Evolutionary conservation across 176 grass and related monocot species (phyloP).

Genomic region (Musa beccarii): DNA sequence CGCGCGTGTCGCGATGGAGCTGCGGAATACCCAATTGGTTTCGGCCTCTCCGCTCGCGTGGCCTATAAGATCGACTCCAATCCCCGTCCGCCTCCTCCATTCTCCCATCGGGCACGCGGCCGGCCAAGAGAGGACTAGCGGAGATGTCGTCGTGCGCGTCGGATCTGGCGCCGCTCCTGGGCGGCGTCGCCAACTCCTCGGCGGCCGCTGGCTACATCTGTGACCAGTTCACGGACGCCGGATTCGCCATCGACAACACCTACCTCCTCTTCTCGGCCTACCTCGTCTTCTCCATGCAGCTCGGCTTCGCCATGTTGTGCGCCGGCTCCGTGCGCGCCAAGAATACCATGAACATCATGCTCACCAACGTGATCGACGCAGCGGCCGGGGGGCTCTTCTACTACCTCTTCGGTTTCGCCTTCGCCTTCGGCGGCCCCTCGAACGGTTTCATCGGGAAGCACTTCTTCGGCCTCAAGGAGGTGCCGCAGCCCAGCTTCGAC

Average conservation of each 20-base stretch:
- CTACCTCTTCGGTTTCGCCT: slow-evolving; percentile 92
- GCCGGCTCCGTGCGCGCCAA: slow-evolving; percentile 83
- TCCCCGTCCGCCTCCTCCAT: not conserved
- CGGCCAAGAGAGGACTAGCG: not conserved
- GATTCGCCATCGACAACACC: slow-evolving; percentile 65
- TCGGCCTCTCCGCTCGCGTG: not conserved
- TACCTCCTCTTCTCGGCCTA: slow-evolving; percentile 98
- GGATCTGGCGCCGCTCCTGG: slow-evolving; percentile 51
- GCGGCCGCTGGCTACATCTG: slow-evolving; percentile 39
- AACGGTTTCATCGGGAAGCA: slow-evolving; percentile 90
- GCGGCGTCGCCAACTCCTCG: slow-evolving; percentile 61
- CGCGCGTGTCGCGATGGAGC: too few species aligned
- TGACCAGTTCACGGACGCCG: slow-evolving; percentile 54
- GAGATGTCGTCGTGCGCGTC: slow-evolving; percentile 71
- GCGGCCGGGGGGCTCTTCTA: slow-evolving; percentile 82
- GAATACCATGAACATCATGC: slow-evolving; percentile 99
- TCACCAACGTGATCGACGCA: slow-evolving; percentile 92
- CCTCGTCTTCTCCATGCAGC: slow-evolving; percentile 95
- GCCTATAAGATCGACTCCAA: not conserved
- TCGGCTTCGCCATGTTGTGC: slow-evolving; percentile 95
- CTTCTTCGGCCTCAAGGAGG: slow-evolving; percentile 70
- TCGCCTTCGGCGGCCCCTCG: slow-evolving; percentile 79
- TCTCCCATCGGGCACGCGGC: not conserved
- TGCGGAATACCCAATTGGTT: not conserved
- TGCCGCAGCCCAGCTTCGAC: slow-evolving; percentile 58